Evolutionary conservation across 805 yeast species (phyloP).

Genomic region (Candida bentonensis): DNA sequence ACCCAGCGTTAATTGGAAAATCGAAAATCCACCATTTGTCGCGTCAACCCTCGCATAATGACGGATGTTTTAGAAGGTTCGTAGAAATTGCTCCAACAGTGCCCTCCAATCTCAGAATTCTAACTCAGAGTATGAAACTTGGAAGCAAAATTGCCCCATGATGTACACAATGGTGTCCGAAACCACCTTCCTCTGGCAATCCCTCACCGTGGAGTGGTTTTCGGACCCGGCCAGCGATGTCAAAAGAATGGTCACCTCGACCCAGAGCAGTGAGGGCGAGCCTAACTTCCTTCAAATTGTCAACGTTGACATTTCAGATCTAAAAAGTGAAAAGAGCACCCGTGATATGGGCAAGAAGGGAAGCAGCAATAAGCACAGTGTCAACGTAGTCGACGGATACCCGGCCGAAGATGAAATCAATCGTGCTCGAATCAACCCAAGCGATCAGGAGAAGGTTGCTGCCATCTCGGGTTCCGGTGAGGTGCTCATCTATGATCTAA

Average conservation of each 20-base stretch:
- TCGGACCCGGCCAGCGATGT: constrained; percentile 24
- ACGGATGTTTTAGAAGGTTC: no score
- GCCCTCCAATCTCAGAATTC: no score
- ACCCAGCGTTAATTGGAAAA: no score
- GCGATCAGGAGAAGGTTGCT: constrained; percentile 5
- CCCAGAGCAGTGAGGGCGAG: background rate
- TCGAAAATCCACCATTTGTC: no score
- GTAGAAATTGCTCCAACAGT: no score
- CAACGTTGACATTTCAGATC: background rate
- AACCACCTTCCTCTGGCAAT: constrained; percentile 54
- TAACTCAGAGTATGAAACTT: constrained; percentile 29
- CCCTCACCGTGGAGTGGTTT: constrained; percentile 56
- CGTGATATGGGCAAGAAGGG: background rate
- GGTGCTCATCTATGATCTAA: constrained; percentile 4
- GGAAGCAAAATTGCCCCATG: constrained; percentile 78
- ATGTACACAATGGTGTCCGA: constrained; percentile 64
- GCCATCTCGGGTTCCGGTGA: constrained; percentile 8
- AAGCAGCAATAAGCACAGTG: no score
- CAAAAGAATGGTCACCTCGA: background rate
- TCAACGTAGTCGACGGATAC: background rate
- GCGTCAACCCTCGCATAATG: no score
- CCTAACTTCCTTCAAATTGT: background rate
- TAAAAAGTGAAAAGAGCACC: background rate
- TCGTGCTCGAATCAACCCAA: constrained; percentile 8
- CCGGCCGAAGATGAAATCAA: constrained; percentile 4